Base-by-base conservation (phyloP, 2,329 filamentous ascomycete genomes). In the Colletotrichum navitas region DNA sequence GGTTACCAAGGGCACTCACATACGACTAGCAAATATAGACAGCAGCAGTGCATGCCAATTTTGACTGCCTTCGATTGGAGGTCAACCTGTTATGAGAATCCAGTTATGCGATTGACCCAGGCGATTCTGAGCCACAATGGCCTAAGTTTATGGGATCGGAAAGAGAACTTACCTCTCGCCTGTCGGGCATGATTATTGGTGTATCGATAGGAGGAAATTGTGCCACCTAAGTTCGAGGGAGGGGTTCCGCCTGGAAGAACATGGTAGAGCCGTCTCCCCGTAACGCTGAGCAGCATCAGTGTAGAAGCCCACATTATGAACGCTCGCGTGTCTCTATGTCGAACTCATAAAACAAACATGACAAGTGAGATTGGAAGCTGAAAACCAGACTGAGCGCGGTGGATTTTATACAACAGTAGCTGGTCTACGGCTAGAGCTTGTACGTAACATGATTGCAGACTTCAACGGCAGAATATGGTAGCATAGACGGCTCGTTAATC, bases 241-340 rank as follows among this genome's bases (percentile, higher is more conserved):
- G 24, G 11, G 32, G 18, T 51, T 36, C 60, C 43, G 1, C 55
- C 72, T 32, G 64, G 55, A 7, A 68, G 41, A 1, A 68, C 43
- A 68, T 73, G 0, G 71, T 65, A 29, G 63, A 71, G 8, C 62
- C 52, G 4, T 61, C 47, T 0, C 63, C 68, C 68, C 29, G 21
- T 7, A 1, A 65, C 26, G 24, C 64, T 55, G 18, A 73, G 60
- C 63, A 68, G 29, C 16, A 51, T 36, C 29, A 49, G 5, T 4
- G 21, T 3, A 29, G 21, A 41, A 26, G 43, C 11, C 14, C n/a
- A 55, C 64, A 73, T 73, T 1, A n/a, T 43, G 47, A 24, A 10
- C 29, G 41, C 12, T 49, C 1, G 18, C 26, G 34, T 10, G 8
- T 10, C 16, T 29, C 12, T 16, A 21, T 12, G 24, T 8, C 12